Percentiles rank a stretch among this genome's conserved stretches.
Conservation (phyloP, 2,329 filamentous ascomycete genomes). For the Hypoxylon sp. region DNA sequence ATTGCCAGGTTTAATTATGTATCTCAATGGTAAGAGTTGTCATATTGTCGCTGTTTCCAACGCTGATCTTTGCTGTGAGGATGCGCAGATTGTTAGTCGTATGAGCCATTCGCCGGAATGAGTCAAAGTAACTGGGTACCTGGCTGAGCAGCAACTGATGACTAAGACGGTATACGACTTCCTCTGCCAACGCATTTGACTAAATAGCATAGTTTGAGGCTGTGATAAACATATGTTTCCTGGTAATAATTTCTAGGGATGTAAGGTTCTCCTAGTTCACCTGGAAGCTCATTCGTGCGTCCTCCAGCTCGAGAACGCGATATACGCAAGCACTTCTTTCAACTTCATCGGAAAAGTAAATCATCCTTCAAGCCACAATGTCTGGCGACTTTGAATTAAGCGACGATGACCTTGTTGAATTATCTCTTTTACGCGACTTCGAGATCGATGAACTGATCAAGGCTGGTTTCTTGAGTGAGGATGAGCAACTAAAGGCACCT, state of each 20-base stretch:
- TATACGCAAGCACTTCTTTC: not conserved
- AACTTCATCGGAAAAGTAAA: not conserved
- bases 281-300: not conserved
- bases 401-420: conserved; percentile 51
- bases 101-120: conserved; percentile 28
- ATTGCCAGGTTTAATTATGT: not conserved
- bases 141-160: not conserved
- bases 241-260: not conserved
- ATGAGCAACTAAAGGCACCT: conserved; percentile 41
- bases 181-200: not conserved
- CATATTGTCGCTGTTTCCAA: not conserved
- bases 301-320: not conserved
- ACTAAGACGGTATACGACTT: not conserved
- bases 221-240: not conserved
- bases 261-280: not conserved
- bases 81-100: not conserved
- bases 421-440: conserved; percentile 51
- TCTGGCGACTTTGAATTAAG: conserved; percentile 22
- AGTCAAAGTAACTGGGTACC: conserved; percentile 18
- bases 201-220: not conserved
- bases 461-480: conserved; percentile 43
- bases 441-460: conserved; percentile 51
- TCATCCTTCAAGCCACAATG: conserved; percentile 24
- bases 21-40: not conserved
- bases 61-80: conserved; percentile 5